phyloP scores from a whole-genome alignment of 2,329 filamentous ascomycete species.

The Penicillium sp. region DNA sequence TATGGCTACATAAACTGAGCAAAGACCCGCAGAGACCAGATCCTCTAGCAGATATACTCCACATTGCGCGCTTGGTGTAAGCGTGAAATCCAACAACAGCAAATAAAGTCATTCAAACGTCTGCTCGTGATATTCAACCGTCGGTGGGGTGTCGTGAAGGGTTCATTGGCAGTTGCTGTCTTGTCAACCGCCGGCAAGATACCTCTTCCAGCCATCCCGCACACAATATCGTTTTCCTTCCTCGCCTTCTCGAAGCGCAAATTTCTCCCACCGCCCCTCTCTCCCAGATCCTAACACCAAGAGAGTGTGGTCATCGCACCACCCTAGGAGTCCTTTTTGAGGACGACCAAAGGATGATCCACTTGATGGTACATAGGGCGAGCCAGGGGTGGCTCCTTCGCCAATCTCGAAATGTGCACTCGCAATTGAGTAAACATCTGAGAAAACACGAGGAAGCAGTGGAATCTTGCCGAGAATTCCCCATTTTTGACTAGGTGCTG shows the following conservation, averaged over 20 bases:
- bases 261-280: slow-evolving; percentile 87
- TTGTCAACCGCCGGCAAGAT: slow-evolving; percentile 53
- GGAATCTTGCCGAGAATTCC: slow-evolving; percentile 82
- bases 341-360: slow-evolving; percentile 60
- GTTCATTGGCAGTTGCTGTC: neutral
- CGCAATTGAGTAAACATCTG: slow-evolving; percentile 84
- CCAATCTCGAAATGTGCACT: slow-evolving; percentile 81
- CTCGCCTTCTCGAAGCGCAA: slow-evolving; percentile 68
- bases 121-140: neutral
- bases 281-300: slow-evolving; percentile 76
- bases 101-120: neutral
- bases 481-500: slow-evolving; percentile 70
- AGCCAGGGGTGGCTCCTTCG: slow-evolving; percentile 61
- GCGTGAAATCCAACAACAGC: neutral
- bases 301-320: slow-evolving; percentile 73
- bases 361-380: slow-evolving; percentile 51
- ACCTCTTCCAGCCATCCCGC: slow-evolving; percentile 81
- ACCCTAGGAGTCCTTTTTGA: slow-evolving; percentile 82
- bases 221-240: slow-evolving; percentile 68
- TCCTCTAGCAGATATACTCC: neutral
- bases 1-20: neutral
- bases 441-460: slow-evolving; percentile 82
- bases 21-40: neutral
- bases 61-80: neutral
- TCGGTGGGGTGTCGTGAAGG: neutral